These are phyloP conservation scores for Dipodascus geniculatus DNA, from an alignment of 805 yeast species.

Conservation along the genomic window DNA sequence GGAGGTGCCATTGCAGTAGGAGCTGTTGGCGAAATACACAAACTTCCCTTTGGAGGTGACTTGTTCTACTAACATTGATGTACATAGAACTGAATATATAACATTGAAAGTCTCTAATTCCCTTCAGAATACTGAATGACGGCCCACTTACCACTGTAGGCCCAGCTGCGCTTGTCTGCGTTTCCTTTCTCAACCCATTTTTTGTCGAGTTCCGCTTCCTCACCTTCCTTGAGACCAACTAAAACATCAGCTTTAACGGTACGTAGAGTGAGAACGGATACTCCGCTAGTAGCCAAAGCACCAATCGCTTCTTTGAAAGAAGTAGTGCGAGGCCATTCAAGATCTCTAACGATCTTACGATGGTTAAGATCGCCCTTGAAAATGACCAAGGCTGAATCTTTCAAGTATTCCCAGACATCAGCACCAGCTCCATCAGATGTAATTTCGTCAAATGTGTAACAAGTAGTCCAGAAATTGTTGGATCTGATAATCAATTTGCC, in stretches of 20 bases:
- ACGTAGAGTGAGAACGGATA: constrained; percentile 66
- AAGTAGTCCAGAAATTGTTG: constrained; percentile 80
- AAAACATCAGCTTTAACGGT: constrained; percentile 95
- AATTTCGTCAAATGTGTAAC: constrained; percentile 64
- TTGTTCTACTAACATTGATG: neutral
- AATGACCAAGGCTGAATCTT: constrained; percentile 50
- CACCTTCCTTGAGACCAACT: constrained; percentile 66
- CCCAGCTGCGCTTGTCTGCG: constrained; percentile 67
- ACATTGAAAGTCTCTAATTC: neutral
- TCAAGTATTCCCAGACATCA: constrained; percentile 47
- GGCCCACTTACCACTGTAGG: constrained; percentile 87
- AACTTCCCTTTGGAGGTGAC: neutral
- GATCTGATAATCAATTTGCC: constrained; percentile 44
- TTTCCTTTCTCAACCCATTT: constrained; percentile 48
- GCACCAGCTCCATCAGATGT: constrained; percentile 46
- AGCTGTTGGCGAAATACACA: neutral
- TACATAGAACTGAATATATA: no score
- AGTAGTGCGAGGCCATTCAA: constrained; percentile 76
- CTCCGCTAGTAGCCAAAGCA: constrained; percentile 46
- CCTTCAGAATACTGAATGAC: constrained; percentile 49
- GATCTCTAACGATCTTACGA: constrained; percentile 85
- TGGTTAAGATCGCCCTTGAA: constrained; percentile 96
- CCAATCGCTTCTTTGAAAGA: constrained; percentile 62
- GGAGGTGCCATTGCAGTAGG: neutral
- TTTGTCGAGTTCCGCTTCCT: constrained; percentile 53